These are phyloP conservation scores for Globisporangium solare DNA, from an alignment of 352 stramenopile genomes.

Conservation along the genomic window DNA sequence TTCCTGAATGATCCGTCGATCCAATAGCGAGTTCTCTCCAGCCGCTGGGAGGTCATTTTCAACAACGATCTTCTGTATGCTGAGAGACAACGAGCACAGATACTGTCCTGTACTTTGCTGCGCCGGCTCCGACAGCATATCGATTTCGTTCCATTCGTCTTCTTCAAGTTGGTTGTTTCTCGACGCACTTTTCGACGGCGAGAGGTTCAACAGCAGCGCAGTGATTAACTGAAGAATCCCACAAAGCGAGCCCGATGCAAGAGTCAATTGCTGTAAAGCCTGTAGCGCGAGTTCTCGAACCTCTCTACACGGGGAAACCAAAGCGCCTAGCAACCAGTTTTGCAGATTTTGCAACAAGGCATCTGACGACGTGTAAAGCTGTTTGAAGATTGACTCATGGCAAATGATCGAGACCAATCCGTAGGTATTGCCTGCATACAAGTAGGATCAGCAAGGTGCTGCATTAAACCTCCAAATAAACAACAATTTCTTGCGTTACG, in stretches of 20 bases:
- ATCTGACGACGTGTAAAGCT: slow-evolving; percentile 43
- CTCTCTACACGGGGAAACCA: slow-evolving; percentile 33
- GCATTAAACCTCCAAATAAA: slow-evolving; percentile 7
- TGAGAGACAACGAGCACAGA: slow-evolving; percentile 36
- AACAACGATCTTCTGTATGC: slow-evolving; percentile 53
- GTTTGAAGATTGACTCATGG: slow-evolving; percentile 38
- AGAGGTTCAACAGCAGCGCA: slow-evolving; percentile 55
- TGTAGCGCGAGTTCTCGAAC: slow-evolving; percentile 61
- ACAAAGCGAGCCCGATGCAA: slow-evolving; percentile 79
- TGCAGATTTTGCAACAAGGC: slow-evolving; percentile 59
- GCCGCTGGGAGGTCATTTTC: slow-evolving; percentile 20
- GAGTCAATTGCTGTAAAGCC: slow-evolving; percentile 51
- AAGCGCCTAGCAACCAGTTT: slow-evolving; percentile 60
- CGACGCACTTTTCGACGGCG: slow-evolving; percentile 2
- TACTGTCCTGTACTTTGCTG: slow-evolving; percentile 36
- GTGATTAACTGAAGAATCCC: slow-evolving; percentile 67
- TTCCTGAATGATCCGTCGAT: slow-evolving; percentile 52
- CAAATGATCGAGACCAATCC: slow-evolving; percentile 49
- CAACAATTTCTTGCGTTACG: slow-evolving; percentile 17
- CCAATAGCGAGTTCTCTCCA: slow-evolving; percentile 34
- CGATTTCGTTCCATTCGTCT: slow-evolving; percentile 49
- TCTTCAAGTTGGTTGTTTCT: slow-evolving; percentile 22
- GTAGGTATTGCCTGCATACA: slow-evolving; percentile 31
- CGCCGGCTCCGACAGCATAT: slow-evolving; percentile 44
- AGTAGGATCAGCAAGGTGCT: background rate